A percentile compares a stretch with the other conserved stretches of the same genome.
Conservation (phyloP, 1,139 yeast genomes). For the Kurtzmaniella quercitrusa region DNA sequence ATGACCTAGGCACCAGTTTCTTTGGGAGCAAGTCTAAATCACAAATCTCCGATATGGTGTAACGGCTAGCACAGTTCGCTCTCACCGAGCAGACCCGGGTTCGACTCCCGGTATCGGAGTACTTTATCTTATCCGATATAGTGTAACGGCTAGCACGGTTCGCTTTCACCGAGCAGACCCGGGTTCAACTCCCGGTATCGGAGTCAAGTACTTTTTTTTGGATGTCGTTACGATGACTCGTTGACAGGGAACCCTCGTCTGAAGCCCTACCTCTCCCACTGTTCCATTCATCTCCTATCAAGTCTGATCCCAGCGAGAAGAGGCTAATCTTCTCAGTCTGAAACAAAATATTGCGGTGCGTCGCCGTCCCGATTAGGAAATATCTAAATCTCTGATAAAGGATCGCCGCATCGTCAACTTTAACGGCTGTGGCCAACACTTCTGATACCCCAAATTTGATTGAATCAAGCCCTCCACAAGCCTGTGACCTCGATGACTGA, state of each 20-base stretch:
- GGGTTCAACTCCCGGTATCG: constrained; percentile 84
- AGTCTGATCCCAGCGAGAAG: no score
- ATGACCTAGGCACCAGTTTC: not conserved
- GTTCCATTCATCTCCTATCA: no score
- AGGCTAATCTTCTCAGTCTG: no score
- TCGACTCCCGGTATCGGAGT: constrained; percentile 80
- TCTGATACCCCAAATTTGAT: not conserved
- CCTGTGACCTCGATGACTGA: constrained; percentile 1
- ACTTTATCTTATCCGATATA: constrained; percentile 47
- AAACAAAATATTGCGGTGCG: not conserved
- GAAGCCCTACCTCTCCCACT: no score
- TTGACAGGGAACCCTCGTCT: no score
- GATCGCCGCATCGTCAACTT: not conserved
- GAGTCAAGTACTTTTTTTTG: constrained; percentile 23
- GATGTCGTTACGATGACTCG: not conserved
- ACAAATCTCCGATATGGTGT: constrained; percentile 60
- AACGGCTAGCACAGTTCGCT: constrained; percentile 83
- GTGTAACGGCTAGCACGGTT: constrained; percentile 83
- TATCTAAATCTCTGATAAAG: not conserved
- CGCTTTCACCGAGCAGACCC: constrained; percentile 81
- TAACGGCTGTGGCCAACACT: not conserved
- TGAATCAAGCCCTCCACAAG: not conserved
- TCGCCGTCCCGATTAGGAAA: not conserved
- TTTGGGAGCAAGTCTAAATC: not conserved
- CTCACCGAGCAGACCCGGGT: constrained; percentile 82